These are phyloP conservation scores for Nothophoma quercina DNA, from an alignment of 2,329 filamentous ascomycete genomes.

Conservation along the genomic window DNA sequence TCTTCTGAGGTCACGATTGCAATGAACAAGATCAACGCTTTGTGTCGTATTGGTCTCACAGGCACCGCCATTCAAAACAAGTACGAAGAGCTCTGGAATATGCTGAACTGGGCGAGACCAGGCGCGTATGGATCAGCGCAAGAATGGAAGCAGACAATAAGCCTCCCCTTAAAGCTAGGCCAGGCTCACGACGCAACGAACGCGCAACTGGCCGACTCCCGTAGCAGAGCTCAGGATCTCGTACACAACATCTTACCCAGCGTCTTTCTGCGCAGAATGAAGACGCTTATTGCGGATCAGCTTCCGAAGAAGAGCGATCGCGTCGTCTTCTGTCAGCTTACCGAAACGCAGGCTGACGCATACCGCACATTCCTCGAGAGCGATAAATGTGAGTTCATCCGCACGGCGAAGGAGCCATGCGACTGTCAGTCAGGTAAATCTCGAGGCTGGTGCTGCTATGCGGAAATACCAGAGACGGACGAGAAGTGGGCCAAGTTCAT, in stretches of 20 bases:
- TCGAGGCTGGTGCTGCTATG: conserved; percentile 82
- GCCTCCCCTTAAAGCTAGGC: conserved; percentile 80
- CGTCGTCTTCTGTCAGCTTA: conserved; percentile 94
- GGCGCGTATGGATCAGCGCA: conserved; percentile 71
- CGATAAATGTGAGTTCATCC: conserved; percentile 73
- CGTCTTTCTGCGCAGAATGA: conserved; percentile 93
- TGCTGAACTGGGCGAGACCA: conserved; percentile 96
- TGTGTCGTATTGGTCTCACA: conserved; percentile 91
- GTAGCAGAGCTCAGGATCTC: conserved; percentile 83
- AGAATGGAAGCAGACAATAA: conserved; percentile 82
- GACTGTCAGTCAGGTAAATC: conserved; percentile 73
- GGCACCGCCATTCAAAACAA: conserved; percentile 98
- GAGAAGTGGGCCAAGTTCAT: conserved; percentile 77
- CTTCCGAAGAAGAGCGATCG: conserved; percentile 93
- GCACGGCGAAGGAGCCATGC: conserved; percentile 71
- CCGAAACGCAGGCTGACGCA: conserved; percentile 78
- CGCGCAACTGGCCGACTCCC: conserved; percentile 79
- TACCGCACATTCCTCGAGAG: conserved; percentile 85
- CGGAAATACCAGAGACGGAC: conserved; percentile 61
- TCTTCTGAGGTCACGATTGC: conserved; percentile 79
- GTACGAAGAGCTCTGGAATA: conserved; percentile 95
- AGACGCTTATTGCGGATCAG: conserved; percentile 88
- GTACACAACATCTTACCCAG: conserved; percentile 86
- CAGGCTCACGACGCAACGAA: conserved; percentile 92
- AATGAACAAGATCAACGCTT: conserved; percentile 88